These are phyloP conservation scores for Xylariaceae sp. DNA, from an alignment of 2,329 filamentous ascomycete genomes.

Conservation along the genomic window DNA sequence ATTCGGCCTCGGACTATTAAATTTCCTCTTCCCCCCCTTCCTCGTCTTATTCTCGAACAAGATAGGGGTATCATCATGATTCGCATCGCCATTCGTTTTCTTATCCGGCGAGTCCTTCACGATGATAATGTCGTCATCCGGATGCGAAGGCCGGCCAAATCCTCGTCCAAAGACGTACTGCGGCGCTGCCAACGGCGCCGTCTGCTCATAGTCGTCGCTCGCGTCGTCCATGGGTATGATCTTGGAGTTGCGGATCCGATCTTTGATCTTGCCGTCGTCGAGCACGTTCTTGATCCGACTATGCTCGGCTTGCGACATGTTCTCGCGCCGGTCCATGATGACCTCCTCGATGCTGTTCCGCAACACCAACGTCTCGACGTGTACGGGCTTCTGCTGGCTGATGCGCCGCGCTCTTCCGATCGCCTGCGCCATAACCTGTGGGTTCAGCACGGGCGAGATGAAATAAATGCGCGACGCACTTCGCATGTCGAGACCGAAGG, in stretches of 20 bases:
- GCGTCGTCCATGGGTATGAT: slow-evolving; percentile 36
- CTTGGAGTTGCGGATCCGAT: slow-evolving; percentile 52
- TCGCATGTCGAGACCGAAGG: slow-evolving; percentile 80
- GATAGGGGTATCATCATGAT: neutral
- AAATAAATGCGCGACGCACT: slow-evolving; percentile 84
- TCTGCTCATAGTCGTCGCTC: slow-evolving; percentile 41
- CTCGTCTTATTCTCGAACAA: slow-evolving; percentile 7
- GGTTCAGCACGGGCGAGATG: slow-evolving; percentile 79
- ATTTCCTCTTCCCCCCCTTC: slow-evolving; percentile 18
- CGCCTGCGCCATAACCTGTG: slow-evolving; percentile 80
- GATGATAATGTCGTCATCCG: slow-evolving; percentile 43
- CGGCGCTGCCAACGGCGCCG: slow-evolving; percentile 41
- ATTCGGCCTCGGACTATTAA: slow-evolving; percentile 12
- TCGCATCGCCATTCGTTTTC: slow-evolving; percentile 7
- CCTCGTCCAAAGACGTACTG: slow-evolving; percentile 49
- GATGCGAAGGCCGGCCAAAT: slow-evolving; percentile 40
- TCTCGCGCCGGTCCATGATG: slow-evolving; percentile 66
- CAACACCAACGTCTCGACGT: slow-evolving; percentile 80
- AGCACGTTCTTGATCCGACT: slow-evolving; percentile 51
- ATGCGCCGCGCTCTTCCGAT: slow-evolving; percentile 87
- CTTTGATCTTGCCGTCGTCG: slow-evolving; percentile 52
- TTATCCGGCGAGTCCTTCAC: slow-evolving; percentile 17
- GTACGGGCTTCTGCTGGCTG: slow-evolving; percentile 71
- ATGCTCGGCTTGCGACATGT: slow-evolving; percentile 67
- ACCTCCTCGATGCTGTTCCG: slow-evolving; percentile 77